A percentile compares a stretch with the other conserved stretches of the same genome.
Evolutionary conservation across 2,329 filamentous ascomycete species (phyloP).

Genomic region (Scopulariopsis brevicaulis): DNA sequence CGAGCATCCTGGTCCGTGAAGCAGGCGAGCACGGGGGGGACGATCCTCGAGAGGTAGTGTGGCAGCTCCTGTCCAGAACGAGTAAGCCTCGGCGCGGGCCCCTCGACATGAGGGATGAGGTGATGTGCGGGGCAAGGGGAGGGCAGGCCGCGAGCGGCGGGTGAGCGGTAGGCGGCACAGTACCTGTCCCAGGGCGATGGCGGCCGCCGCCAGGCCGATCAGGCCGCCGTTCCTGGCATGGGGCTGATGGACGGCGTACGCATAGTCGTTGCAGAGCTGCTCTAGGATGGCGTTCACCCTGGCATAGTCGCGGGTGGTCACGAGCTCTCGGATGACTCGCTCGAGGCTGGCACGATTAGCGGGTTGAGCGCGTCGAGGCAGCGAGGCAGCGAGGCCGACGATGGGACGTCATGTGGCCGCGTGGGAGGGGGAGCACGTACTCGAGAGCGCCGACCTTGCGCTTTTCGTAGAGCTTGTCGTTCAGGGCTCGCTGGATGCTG

Average conservation of each 20-base stretch:
- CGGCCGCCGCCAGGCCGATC: conserved; percentile 89
- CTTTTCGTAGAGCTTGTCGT: conserved; percentile 98
- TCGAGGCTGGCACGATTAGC: conserved; percentile 51
- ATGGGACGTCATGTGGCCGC: no score
- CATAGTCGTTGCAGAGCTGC: conserved; percentile 94
- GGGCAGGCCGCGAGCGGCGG: background rate
- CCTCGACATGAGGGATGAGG: no score
- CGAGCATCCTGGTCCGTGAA: conserved; percentile 97
- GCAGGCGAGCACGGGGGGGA: conserved; percentile 91
- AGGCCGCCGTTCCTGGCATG: conserved; percentile 93
- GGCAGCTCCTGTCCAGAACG: conserved; percentile 60
- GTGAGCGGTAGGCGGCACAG: conserved; percentile 21
- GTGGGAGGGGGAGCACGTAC: conserved; percentile 39
- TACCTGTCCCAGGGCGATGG: conserved; percentile 88
- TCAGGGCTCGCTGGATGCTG: conserved; percentile 79
- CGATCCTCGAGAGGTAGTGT: conserved; percentile 83
- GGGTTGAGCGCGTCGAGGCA: conserved; percentile 1
- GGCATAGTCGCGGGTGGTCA: conserved; percentile 64
- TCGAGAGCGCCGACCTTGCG: conserved; percentile 93
- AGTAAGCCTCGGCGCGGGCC: background rate
- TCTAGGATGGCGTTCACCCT: conserved; percentile 81
- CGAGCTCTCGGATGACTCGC: conserved; percentile 76
- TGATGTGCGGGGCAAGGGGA: background rate
- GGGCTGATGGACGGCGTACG: conserved; percentile 92
- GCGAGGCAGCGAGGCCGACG: background rate